Conservation (phyloP, 768 basidiomycete genomes). For the Ramaria rubella region DNA sequence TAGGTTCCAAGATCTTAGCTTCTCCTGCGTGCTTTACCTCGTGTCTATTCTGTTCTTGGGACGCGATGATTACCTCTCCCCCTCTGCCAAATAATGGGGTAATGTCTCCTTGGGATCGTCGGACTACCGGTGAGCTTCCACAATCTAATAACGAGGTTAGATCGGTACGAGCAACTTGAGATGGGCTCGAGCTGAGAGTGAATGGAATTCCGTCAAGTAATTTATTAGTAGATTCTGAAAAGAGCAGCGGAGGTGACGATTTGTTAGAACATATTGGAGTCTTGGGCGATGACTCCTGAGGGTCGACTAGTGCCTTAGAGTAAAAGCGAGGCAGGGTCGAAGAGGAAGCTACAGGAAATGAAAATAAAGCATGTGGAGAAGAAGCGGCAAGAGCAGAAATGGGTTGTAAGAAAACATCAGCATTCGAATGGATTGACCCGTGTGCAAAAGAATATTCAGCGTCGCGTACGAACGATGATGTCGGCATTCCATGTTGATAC, state of each 20-base stretch:
- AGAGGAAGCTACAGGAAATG: neutral
- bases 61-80: neutral
- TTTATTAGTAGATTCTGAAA: neutral
- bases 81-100: neutral
- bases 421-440: neutral
- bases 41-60: neutral
- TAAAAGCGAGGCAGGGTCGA: neutral
- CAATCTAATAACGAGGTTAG: neutral
- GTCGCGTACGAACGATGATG: neutral
- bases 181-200: neutral
- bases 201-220: neutral
- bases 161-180: neutral
- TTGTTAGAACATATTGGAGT: neutral
- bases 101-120: slow-evolving; percentile 7
- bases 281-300: neutral
- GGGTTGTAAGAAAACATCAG: neutral
- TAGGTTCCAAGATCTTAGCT: neutral
- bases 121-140: slow-evolving; percentile 1
- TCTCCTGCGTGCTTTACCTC: neutral
- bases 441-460: neutral
- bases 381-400: neutral
- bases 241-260: neutral
- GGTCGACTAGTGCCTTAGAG: neutral
- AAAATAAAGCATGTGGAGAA: neutral
- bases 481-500: neutral